Evolutionary conservation across 2,329 filamentous ascomycete species (phyloP), one percentile per base, ranked within the genome.

Genomic region (Pseudogymnoascus sp.): DNA sequence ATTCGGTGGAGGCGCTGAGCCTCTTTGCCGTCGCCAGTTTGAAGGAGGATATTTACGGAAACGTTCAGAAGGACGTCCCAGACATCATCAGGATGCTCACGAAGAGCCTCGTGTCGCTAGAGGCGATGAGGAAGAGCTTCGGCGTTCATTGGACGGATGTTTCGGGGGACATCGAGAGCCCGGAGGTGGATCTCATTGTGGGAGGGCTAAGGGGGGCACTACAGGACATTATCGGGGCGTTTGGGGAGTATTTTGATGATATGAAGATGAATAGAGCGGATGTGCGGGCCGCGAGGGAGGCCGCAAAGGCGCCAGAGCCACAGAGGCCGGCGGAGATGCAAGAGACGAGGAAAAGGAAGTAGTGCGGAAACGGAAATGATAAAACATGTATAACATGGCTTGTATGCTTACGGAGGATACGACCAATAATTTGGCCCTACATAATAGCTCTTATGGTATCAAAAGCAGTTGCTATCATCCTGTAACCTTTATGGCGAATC

Each of bases 21-120:
- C 81, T 83, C 60, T 80, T 98, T 28, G 84, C 90, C 0, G 82
- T 91, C 3, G 83, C 84, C 66, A 93, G 89, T 74, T 76, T 97
- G 62, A 78, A 79, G 3, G 93, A 98, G 74, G 93, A 98, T 73
- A 82, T 83, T 56, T 95, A 87, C 71, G 93, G 93, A 12, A 89
- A 90, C 68, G 93, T 96, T n/a, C 89, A 96, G 68, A 82, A 86
- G 46, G 90, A 95, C 67, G 86, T 98, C 2, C 85, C 89, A 0
- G 77, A 77, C 59, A 87, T 96, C 63, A 84, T 97, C 60, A 84
- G 88, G 56, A 84, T 86, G 1, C 84, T 96, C 65, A 93, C 90
- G 0, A 69, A 74, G 0, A 86, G 89, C 0, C 86, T 92, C 63
- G 81, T 78, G 62, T 85, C 85, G 67, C 78, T 96, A 3, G 88